Evolutionary conservation across 2,329 filamentous ascomycete genomes (phyloP), one percentile per base, ranked within the genome.

Genomic region (Fusarium penzigii): DNA sequence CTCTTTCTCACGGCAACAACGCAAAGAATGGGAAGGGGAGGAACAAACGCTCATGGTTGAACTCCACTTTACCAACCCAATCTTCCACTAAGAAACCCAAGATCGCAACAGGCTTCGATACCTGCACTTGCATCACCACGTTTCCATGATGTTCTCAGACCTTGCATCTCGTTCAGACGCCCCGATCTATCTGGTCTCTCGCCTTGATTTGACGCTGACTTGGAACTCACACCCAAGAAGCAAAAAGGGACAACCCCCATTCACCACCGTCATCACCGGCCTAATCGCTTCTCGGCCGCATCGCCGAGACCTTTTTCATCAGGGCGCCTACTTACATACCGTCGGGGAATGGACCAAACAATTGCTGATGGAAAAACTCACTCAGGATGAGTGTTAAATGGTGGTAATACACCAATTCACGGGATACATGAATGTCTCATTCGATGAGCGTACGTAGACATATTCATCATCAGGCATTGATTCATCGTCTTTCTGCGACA

Each of bases 251-350:
- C 20, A 25, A 25, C 20, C 20, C 20, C 20, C 4, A 7, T 25
- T 7, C 5, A 40, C 39, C 32, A 32, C 25, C 29, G 17, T 34
- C 39, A 16, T 51, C 42, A 53, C 42, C 42, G 40, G 42, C 42
- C 40, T 32, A 29, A 42, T 45, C 46, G 34, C 44, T 14, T 53
- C 48, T 42, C 25, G 25, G 39, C 39, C 55, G 51, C 48, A 46
- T 52, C 49, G 48, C 44, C 42, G 48, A 53, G 57, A 12, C 55
- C 34, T 42, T 44, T 43, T 46, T 43, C 43, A 47, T 40, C 40
- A 51, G 48, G 44, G 48, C 17, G 49, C 53, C 32, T 39, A 45
- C 32, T 17, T 42, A 43, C 40, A 4, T 36, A 41, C n/a, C 38
- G 38, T 14, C 8, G 39, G 39, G 39, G 7, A 34, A 29, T n/a